phyloP scores from a whole-genome alignment of 2,329 filamentous ascomycete species.

The Fusarium lyarnte region DNA sequence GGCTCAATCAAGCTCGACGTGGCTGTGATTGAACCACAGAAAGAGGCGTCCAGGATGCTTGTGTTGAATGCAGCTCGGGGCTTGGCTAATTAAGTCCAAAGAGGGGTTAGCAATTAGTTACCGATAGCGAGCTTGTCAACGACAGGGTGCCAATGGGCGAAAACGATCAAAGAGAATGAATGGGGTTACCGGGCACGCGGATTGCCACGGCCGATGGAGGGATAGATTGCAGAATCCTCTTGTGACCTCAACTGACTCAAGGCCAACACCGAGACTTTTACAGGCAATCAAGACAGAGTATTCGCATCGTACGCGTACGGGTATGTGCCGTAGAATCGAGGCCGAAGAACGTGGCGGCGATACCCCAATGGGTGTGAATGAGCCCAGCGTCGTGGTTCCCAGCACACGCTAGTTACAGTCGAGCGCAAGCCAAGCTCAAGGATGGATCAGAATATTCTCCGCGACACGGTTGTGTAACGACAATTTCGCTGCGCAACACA shows the following conservation, averaged over 20 bases:
- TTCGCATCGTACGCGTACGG: slow-evolving; percentile 6
- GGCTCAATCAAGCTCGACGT: slow-evolving; percentile 41
- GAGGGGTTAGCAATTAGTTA: slow-evolving; percentile 42
- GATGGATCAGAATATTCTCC: slow-evolving; percentile 46
- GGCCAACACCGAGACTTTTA: slow-evolving; percentile 35
- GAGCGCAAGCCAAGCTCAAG: slow-evolving; percentile 45
- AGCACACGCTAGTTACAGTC: slow-evolving; percentile 44
- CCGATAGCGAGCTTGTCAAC: slow-evolving; percentile 42
- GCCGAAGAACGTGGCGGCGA: slow-evolving; percentile 43
- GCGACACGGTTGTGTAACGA: slow-evolving; percentile 44
- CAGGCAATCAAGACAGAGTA: slow-evolving; percentile 18
- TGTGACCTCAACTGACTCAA: slow-evolving; percentile 45
- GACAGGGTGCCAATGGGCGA: slow-evolving; percentile 37
- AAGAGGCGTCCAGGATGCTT: slow-evolving; percentile 41
- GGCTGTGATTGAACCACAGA: slow-evolving; percentile 37
- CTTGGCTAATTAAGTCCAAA: slow-evolving; percentile 41
- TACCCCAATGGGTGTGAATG: slow-evolving; percentile 43
- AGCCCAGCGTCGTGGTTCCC: slow-evolving; percentile 46
- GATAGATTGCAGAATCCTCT: slow-evolving; percentile 43
- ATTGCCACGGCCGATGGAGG: slow-evolving; percentile 39
- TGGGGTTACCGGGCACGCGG: slow-evolving; percentile 40
- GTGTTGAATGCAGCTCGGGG: slow-evolving; percentile 42
- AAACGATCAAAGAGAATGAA: slow-evolving; percentile 38
- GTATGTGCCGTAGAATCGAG: slow-evolving; percentile 29
- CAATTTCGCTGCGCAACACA: slow-evolving; percentile 41